These are phyloP conservation scores for Paraphaeosphaeria sporulosa DNA, from an alignment of 2,329 filamentous ascomycete species.

Conservation along the genomic window DNA sequence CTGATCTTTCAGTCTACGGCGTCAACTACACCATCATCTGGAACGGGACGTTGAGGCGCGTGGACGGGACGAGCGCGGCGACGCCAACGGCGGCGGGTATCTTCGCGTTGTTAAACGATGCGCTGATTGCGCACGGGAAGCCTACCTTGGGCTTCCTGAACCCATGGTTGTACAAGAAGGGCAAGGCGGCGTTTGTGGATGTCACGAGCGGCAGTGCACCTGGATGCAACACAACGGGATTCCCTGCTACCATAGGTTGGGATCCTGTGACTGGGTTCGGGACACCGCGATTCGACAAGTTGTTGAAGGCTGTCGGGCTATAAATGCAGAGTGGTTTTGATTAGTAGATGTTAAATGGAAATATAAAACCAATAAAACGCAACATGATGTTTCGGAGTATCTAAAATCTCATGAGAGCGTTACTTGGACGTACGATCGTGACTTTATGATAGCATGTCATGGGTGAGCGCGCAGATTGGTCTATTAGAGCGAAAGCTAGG, in stretches of 20 bases:
- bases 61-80: slow-evolving; percentile 20
- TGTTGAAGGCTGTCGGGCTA: neutral
- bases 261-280: slow-evolving; percentile 59
- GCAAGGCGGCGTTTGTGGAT: slow-evolving; percentile 41
- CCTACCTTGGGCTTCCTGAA: slow-evolving; percentile 61
- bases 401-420: neutral
- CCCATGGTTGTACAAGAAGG: slow-evolving; percentile 49
- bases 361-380: neutral
- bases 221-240: slow-evolving; percentile 30
- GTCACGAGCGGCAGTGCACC: slow-evolving; percentile 42
- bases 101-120: slow-evolving; percentile 55
- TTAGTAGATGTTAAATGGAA: neutral
- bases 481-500: too few relatives aligned
- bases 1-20: slow-evolving; percentile 58
- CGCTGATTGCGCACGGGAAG: slow-evolving; percentile 55
- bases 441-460: neutral
- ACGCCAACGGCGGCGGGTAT: slow-evolving; percentile 23
- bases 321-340: neutral
- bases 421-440: neutral
- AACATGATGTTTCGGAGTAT: neutral
- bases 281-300: slow-evolving; percentile 5
- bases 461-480: neutral
- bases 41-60: slow-evolving; percentile 17
- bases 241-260: slow-evolving; percentile 41
- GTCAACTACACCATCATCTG: slow-evolving; percentile 31